phyloP scores from a whole-genome alignment of 2,329 filamentous ascomycete species.

The Colletotrichum sp. region DNA sequence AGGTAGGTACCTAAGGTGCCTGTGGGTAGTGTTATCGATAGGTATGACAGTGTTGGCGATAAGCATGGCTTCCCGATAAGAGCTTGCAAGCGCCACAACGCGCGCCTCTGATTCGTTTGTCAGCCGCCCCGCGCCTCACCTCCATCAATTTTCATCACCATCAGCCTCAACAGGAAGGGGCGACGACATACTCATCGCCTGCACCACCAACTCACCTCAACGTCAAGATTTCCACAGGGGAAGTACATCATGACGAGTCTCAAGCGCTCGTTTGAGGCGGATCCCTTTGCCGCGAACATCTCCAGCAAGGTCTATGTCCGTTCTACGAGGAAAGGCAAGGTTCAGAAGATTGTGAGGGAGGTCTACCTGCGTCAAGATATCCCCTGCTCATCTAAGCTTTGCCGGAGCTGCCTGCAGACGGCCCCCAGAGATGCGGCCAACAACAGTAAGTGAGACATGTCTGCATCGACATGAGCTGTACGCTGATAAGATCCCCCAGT shows the following conservation, averaged over 20 bases:
- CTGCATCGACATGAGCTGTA: neutral
- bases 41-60: neutral
- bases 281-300: conserved; percentile 71
- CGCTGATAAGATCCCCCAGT: conserved; percentile 49
- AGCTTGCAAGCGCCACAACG: neutral
- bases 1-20: neutral
- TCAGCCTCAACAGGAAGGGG: neutral
- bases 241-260: conserved; percentile 64
- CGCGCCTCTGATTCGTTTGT: conserved; percentile 21
- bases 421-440: conserved; percentile 83
- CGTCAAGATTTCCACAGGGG: neutral
- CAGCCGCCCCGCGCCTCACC: conserved; percentile 18
- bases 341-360: conserved; percentile 98
- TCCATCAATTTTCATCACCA: conserved; percentile 19
- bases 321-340: conserved; percentile 93
- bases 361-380: conserved; percentile 96
- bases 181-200: neutral
- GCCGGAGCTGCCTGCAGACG: conserved; percentile 73
- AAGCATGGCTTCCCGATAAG: conserved; percentile 16
- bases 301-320: conserved; percentile 96
- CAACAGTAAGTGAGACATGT: conserved; percentile 59
- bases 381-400: conserved; percentile 92
- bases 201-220: neutral
- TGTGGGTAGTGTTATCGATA: neutral
- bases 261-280: conserved; percentile 60